phyloP scores from a whole-genome alignment of 2,329 filamentous ascomycete species.

The Mycosphaerella arachidis region DNA sequence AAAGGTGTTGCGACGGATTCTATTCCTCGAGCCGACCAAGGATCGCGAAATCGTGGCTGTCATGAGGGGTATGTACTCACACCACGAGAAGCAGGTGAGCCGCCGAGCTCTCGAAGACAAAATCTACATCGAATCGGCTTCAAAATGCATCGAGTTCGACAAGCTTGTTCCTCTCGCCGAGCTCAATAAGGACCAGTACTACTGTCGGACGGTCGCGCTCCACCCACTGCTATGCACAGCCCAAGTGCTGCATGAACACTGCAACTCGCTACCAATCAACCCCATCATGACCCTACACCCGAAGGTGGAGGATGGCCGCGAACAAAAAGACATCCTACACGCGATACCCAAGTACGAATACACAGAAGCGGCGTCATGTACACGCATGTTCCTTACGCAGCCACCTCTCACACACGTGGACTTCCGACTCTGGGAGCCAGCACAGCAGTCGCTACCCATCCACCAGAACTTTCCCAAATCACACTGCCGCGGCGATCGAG shows the following conservation, averaged over 20 bases:
- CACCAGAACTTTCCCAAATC: too few species aligned
- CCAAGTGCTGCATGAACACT: background rate
- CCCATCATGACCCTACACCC: background rate
- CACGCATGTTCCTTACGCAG: background rate
- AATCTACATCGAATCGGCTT: background rate
- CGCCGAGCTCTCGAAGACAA: background rate
- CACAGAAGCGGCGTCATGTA: background rate
- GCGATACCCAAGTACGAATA: background rate
- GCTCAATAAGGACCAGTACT: background rate
- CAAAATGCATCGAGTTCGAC: background rate
- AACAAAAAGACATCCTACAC: background rate
- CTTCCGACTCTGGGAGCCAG: background rate
- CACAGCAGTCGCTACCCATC: too few species aligned
- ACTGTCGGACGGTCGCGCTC: background rate
- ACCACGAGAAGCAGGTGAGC: background rate
- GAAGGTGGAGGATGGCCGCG: background rate
- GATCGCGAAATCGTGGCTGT: background rate
- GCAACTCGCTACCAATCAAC: background rate
- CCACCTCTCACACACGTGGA: background rate
- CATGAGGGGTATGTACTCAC: background rate
- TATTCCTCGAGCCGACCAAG: background rate
- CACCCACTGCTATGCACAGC: background rate
- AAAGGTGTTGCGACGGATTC: background rate
- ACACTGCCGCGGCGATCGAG: too few species aligned
- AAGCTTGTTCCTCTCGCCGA: background rate